phyloP scores from a whole-genome alignment of 1,284 basidiomycete genomes.

The Xerocomus amazonicus region DNA sequence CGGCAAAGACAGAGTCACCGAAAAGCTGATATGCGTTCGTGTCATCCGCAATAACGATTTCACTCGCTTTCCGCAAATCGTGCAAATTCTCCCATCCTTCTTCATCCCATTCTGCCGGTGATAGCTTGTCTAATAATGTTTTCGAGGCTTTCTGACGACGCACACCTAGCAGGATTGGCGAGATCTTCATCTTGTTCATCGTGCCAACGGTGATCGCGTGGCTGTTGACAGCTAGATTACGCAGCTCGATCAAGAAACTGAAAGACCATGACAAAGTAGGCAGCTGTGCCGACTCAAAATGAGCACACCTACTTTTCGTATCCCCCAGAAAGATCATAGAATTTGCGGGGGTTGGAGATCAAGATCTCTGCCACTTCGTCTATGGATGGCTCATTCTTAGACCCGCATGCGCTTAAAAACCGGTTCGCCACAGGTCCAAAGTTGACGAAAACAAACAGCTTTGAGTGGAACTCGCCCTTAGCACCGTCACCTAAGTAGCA shows the following conservation, averaged over 20 bases:
- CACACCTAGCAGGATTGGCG: conserved; percentile 72
- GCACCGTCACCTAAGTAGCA: conserved; percentile 64
- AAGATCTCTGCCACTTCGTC: conserved; percentile 72
- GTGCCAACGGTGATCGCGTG: conserved; percentile 57
- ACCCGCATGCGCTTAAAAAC: conserved; percentile 86
- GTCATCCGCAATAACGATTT: conserved; percentile 81
- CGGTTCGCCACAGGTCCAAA: conserved; percentile 82
- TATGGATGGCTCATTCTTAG: conserved; percentile 84
- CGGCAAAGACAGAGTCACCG: conserved; percentile 71
- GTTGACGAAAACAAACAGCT: conserved; percentile 85
- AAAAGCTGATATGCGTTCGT: conserved; percentile 75
- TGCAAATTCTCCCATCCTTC: conserved; percentile 67
- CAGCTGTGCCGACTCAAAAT: neutral
- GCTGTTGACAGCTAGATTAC: conserved; percentile 80
- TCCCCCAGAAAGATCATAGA: conserved; percentile 66
- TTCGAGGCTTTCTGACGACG: conserved; percentile 39
- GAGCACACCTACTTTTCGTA: conserved; percentile 50
- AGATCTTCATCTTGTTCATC: conserved; percentile 61
- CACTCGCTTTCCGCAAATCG: conserved; percentile 56
- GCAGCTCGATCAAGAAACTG: conserved; percentile 81
- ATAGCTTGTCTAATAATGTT: conserved; percentile 37
- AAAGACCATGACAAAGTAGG: neutral
- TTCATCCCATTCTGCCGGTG: conserved; percentile 47
- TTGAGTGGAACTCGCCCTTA: conserved; percentile 61
- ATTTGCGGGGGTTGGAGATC: conserved; percentile 61